Evolutionary conservation across 2,329 filamentous ascomycete species (phyloP), one percentile per base, ranked within the genome.

Genomic region (Calonectria crousiana): DNA sequence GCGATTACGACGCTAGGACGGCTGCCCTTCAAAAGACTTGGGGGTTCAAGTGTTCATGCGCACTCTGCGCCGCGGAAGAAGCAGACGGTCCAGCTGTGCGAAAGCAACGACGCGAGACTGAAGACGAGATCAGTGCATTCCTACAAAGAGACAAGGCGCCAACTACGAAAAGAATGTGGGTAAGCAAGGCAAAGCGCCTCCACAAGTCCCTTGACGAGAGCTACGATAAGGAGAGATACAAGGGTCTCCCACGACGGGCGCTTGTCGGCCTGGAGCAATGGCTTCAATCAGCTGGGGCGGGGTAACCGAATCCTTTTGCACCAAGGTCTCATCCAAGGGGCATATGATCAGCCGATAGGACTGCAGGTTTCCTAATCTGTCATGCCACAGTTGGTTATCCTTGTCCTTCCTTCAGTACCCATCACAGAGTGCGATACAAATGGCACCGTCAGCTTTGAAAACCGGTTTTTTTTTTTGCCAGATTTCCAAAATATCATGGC

Each of bases 11-110:
- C 0, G 67, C 62, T 0, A 78, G 83, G 18, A 75, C 71, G 2
- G 60, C 51, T 1, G 64, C 74, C 1, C 62, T 84, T 6, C 64
- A 51, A n/a, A 79, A 32, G 1, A 83, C 81, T 0, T 87, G 85
- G 85, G 82, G 83, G 0, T 87, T 87, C 41, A 74, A 81, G 14
- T 87, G 86, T 58, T 34, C 58, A 0, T 87, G 86, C 60, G 51
- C 53, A 6, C 79, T 87, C 1, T 87, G 86, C 62, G 66, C 47
- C 0, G 82, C 78, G 1, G 84, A 87, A 30, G 75, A 75, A 41
- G 53, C 52, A 1, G 82, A 83, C 23, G 58, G 53, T 2, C 68
- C 74, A 0, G 67, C 38, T 4, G 9, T 80, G 44, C 53, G 81
- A 4, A 74, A 72, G 51, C 75, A 49, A 69, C 77, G 83, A 1